A percentile compares a stretch with the other conserved stretches of the same genome.
phyloP scores from a whole-genome alignment of 108 stramenopile genomes.

The Nannochloropsis gaditana region DNA sequence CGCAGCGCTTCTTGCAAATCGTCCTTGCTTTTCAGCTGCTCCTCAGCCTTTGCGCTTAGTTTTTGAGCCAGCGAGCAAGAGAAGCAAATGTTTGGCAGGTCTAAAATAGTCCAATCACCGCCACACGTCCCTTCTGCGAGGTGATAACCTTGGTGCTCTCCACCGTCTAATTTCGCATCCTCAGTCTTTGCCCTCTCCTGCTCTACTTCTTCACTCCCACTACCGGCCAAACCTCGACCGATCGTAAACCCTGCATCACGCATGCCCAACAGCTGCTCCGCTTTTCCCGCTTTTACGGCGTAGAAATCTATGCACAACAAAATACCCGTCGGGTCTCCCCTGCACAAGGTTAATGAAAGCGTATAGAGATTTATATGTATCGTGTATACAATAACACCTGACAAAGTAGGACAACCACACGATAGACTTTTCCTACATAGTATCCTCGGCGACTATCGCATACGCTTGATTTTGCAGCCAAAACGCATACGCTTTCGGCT shows the following conservation, averaged over 20 bases:
- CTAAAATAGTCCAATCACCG: conserved; percentile 26
- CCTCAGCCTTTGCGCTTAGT: conserved; percentile 14
- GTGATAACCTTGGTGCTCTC: too few species aligned
- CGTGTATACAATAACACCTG: too few species aligned
- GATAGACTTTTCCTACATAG: too few species aligned
- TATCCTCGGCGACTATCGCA: too few species aligned
- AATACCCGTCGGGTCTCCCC: conserved; percentile 45
- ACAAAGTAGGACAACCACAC: too few species aligned
- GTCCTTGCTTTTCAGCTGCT: conserved; percentile 17
- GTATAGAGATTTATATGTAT: too few species aligned
- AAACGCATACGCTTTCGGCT: too few species aligned
- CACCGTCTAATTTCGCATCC: background rate
- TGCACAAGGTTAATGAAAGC: too few species aligned
- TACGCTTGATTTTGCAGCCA: too few species aligned
- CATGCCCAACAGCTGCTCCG: conserved; percentile 27
- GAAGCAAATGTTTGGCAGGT: conserved; percentile 39
- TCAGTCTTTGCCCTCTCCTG: background rate
- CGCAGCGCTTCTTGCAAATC: conserved; percentile 33
- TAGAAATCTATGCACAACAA: conserved; percentile 37
- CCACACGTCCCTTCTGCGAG: background rate
- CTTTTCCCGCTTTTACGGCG: conserved; percentile 28
- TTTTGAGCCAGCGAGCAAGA: conserved; percentile 33
- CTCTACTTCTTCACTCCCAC: background rate
- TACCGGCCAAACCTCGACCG: background rate
- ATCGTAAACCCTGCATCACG: conserved; percentile 29